Evolutionary conservation across 2,329 filamentous ascomycete genomes (phyloP).

Genomic region (Trichocomaceae sp.): DNA sequence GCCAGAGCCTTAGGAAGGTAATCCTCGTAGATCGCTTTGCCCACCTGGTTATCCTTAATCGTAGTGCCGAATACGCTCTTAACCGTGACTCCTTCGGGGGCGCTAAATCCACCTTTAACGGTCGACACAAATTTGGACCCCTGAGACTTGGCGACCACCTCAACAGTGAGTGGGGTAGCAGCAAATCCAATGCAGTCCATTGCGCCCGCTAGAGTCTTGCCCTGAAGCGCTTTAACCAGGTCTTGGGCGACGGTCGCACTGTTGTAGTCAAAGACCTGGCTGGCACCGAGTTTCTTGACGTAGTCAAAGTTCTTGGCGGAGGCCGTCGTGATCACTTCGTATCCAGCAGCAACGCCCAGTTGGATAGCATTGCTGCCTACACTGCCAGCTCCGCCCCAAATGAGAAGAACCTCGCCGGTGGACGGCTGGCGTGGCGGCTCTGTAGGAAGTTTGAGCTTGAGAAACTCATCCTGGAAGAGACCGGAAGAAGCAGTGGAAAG

Average conservation of each 20-base stretch:
- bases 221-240: slow-evolving; percentile 1
- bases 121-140: slow-evolving; percentile 1
- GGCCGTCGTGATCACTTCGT: slow-evolving; percentile 33
- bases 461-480: slow-evolving; percentile 17
- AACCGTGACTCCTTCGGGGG: background rate
- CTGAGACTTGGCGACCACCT: background rate
- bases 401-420: slow-evolving; percentile 30
- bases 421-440: background rate
- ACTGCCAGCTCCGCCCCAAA: slow-evolving; percentile 43
- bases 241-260: slow-evolving; percentile 7
- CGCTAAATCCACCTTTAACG: background rate
- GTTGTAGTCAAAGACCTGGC: slow-evolving; percentile 28
- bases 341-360: slow-evolving; percentile 33
- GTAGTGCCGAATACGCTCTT: background rate
- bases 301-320: slow-evolving; percentile 38
- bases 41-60: slow-evolving; percentile 1
- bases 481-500: slow-evolving; percentile 25
- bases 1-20: slow-evolving; percentile 36
- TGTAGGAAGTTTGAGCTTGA: background rate
- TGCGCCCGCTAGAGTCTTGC: background rate
- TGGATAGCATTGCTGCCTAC: slow-evolving; percentile 41
- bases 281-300: slow-evolving; percentile 17
- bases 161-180: background rate
- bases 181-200: slow-evolving; percentile 1
- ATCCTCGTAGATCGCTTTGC: slow-evolving; percentile 21